phyloP scores from a whole-genome alignment of 306 rosid species.

The Oxytropis ochrocephala region DNA sequence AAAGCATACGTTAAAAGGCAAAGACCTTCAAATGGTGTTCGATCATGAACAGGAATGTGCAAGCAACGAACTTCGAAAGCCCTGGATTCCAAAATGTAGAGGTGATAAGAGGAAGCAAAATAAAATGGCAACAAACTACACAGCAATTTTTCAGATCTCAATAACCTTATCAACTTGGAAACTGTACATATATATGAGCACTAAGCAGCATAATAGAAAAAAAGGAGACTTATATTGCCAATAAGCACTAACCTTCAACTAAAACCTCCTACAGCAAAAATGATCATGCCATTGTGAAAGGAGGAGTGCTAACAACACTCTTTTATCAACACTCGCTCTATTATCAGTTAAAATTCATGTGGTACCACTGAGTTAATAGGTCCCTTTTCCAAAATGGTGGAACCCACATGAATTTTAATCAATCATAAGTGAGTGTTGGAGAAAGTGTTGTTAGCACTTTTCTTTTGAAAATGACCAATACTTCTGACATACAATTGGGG shows the following conservation, averaged over 20 bases:
- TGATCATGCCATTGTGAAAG: neutral
- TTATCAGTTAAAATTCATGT: too few relatives aligned
- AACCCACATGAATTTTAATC: too few relatives aligned
- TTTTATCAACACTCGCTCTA: too few relatives aligned
- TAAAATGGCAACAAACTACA: neutral
- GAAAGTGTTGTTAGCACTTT: too few relatives aligned
- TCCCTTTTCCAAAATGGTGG: too few relatives aligned
- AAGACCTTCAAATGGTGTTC: constrained; percentile 89
- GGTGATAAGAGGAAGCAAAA: neutral
- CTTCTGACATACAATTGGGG: too few relatives aligned
- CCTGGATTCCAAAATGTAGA: constrained; percentile 38
- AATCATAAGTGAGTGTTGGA: too few relatives aligned
- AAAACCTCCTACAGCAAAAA: neutral
- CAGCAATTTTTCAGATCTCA: constrained; percentile 6
- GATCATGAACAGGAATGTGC: constrained; percentile 77
- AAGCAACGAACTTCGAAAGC: constrained; percentile 88
- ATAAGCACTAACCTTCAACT: neutral
- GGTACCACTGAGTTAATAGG: too few relatives aligned
- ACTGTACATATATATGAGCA: neutral
- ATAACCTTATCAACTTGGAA: neutral
- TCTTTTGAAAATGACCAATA: neutral
- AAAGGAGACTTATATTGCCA: neutral
- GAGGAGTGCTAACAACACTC: too few relatives aligned
- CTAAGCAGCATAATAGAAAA: neutral
- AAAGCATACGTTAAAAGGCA: constrained; percentile 21